phyloP scores from a whole-genome alignment of 2,329 filamentous ascomycete species.

The Alternaria sp. region DNA sequence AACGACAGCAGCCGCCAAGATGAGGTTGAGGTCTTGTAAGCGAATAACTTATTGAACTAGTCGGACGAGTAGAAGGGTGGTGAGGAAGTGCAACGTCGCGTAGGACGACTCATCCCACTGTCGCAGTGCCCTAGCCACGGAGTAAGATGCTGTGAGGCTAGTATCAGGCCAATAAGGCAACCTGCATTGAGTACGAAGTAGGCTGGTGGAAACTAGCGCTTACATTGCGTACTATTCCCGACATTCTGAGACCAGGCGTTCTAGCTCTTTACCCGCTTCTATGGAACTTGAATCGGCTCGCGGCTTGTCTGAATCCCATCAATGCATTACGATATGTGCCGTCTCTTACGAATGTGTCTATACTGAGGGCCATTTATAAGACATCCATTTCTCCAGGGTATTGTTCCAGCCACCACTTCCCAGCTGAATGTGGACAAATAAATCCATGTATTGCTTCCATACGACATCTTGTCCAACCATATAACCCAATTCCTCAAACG shows the following conservation, averaged over 20 bases:
- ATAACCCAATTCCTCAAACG: constrained; percentile 23
- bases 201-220: neutral
- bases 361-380: constrained; percentile 24
- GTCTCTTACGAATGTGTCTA: neutral
- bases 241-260: neutral
- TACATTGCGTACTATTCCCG: neutral
- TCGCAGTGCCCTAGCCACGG: too few species aligned
- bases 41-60: rapidly evolving
- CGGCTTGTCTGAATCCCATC: too few species aligned
- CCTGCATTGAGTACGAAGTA: too few species aligned
- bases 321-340: too few species aligned
- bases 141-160: too few species aligned
- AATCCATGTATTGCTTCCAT: constrained; percentile 25
- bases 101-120: too few species aligned
- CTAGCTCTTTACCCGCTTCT: neutral
- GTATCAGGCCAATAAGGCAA: too few species aligned
- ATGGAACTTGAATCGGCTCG: too few species aligned
- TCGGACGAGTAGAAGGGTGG: too few species aligned
- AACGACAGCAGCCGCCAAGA: too few species aligned
- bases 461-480: constrained; percentile 19
- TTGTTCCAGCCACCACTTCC: constrained; percentile 22
- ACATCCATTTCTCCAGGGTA: constrained; percentile 27
- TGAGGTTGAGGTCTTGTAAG: too few species aligned
- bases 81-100: too few species aligned
- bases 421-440: constrained; percentile 20